Evolutionary conservation across 352 stramenopile species (phyloP), one percentile per base, ranked within the genome.

Genomic region (Phytophthora melonis): DNA sequence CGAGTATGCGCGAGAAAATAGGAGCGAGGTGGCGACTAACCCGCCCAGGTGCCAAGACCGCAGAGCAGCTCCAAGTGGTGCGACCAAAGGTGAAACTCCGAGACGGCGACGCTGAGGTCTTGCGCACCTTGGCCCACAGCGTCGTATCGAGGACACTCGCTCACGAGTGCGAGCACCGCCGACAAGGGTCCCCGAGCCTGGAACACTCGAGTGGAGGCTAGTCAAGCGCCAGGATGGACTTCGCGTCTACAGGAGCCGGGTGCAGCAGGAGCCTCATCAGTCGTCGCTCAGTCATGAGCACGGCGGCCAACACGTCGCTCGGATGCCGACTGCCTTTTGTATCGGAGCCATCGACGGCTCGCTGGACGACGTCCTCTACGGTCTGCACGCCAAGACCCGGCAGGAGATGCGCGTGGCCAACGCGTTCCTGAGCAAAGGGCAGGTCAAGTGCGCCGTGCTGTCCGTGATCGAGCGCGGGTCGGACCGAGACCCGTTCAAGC

Each of bases 61-160:
- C 65, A 5, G 34, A 41, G 36, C 58, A 41, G 36, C 58, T 59
- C 3, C 66, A 50, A 18, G 60, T 58, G 49, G 58, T 58, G 32
- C 36, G 66, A 55, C 66, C 58, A 30, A 73, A 74, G 32, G 30
- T 74, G 41, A 52, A n/a, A 59, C 67, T 88, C 16, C 75, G 23
- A 3, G 53, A 75, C 18, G 58, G 62, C 2, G 75, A 88, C 36
- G 62, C 66, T 13, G 56, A 67, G 27, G 53, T 67, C 5, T 83
- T 79, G 59, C 72, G 77, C 7, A 27, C 57, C 6, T 53, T 84
- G 34, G 74, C 74, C 1, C 65, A 72, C 18, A 79, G 81, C 45
- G 75, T 88, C 53, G 75, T 88, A 0, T 57, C 60, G 11, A 59
- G 72, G 19, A 85, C 79, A 19, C 57, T 88, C n/a, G 64, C 74